Evolutionary conservation across 345 rosid genomes (phyloP), one percentile per base, ranked within the genome.

Genomic region (Gossypium bickii): DNA sequence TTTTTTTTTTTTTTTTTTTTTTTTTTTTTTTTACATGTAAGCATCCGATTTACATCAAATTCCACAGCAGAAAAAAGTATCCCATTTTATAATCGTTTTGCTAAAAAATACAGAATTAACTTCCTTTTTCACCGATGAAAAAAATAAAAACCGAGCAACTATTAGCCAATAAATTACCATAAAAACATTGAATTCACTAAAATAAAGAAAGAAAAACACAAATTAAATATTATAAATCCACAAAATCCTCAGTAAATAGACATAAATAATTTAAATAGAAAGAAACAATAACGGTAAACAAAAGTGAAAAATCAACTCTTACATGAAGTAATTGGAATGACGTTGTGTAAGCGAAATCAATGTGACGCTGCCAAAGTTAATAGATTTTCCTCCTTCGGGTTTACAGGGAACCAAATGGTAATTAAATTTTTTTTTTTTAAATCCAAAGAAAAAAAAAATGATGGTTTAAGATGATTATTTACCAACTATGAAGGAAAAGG

Each of bases 401-500:
- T 78, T 67, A 64, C 22, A 10, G 65, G 48, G 3, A 57, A 68
- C 51, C 74, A 71, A 58, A 53, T 52, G 59, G 60, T 25, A 6
- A 18, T 48, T 18, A 34, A 29, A 5, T 0, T 34, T 34, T 4
- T 0, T 0, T 29, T 29, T 29, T 34, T 34, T 0, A 34, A 34
- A 34, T 34, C 41, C 41, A 38, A 38, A 34, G 4, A 63, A 63
- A 17, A n/a, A 60, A 68, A 8, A 16, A 17, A 17, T 17, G 6
- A 12, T 5, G 3, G 72, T 12, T 20, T 60, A 53, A 69, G 55
- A 52, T 67, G 51, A 47, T 68, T 68, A 17, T 44, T 25, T 41
- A 77, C 78, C 38, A 57, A 82, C 80, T 56, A 45, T 62, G 67
- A 61, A 74, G 49, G 41, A 34, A 34, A 27, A 74, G 60, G 63